Conservation (phyloP, 2,329 filamentous ascomycete species). For the Phyllosticta citribraziliensis region DNA sequence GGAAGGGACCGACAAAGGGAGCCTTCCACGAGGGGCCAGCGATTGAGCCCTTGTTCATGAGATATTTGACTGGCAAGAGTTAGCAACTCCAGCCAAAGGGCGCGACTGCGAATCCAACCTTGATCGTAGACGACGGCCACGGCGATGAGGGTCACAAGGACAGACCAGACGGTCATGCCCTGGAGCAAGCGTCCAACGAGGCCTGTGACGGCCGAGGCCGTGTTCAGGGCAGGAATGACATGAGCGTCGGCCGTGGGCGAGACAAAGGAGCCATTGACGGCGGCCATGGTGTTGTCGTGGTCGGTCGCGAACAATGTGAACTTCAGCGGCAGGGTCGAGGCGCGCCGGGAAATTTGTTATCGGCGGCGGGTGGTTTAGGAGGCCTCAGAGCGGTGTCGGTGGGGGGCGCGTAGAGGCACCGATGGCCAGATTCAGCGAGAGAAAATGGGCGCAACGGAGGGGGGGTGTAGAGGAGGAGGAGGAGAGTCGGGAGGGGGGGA, state of each 20-base stretch:
- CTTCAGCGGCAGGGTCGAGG: not conserved
- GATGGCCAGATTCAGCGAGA: not conserved
- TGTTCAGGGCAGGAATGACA: conserved; percentile 21
- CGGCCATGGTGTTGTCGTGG: conserved; percentile 9
- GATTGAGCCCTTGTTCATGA: conserved; percentile 37
- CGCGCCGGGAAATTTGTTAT: not conserved
- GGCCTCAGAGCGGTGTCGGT: not conserved
- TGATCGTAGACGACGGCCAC: conserved; percentile 79
- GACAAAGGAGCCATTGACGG: conserved; percentile 28
- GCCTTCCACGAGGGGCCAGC: conserved; percentile 38
- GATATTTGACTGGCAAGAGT: conserved; percentile 34
- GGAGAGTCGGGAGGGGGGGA: not conserved
- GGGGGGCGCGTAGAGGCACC: not conserved
- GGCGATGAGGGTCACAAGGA: conserved; percentile 60
- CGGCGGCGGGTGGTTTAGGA: not conserved
- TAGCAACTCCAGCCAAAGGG: conserved; percentile 9
- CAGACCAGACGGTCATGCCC: conserved; percentile 35
- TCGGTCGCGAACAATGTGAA: not conserved
- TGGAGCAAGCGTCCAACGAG: conserved; percentile 23
- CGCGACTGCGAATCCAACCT: conserved; percentile 46
- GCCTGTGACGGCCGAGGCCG: conserved; percentile 21
- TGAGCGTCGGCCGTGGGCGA: conserved; percentile 31
- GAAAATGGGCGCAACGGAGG: not conserved
- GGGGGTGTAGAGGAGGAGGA: not conserved
- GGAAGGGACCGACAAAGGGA: conserved; percentile 72